A percentile compares a stretch with the other conserved stretches of the same genome.
phyloP scores from a whole-genome alignment of 352 stramenopile species.

The Pythium sp. region DNA sequence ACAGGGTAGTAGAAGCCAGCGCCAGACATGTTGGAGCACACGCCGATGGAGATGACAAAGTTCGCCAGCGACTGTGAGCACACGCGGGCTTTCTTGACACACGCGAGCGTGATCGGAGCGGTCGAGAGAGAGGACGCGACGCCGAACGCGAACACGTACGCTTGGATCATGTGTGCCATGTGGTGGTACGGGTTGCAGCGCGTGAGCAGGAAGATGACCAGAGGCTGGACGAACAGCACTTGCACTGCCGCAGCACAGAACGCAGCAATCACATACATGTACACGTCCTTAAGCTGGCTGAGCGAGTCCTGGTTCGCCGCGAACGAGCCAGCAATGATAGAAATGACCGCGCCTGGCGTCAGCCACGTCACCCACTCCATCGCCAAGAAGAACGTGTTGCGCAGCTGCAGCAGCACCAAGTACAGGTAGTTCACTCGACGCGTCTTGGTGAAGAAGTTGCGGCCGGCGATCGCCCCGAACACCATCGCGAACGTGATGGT shows the following conservation, averaged over 20 bases:
- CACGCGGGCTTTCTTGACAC: conserved; percentile 54
- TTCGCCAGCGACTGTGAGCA: conserved; percentile 74
- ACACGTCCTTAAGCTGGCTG: conserved; percentile 41
- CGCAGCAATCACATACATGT: conserved; percentile 49
- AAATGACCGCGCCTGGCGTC: conserved; percentile 64
- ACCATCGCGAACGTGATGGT: conserved; percentile 75
- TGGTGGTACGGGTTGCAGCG: conserved; percentile 67
- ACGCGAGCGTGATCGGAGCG: conserved; percentile 59
- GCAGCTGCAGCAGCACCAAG: conserved; percentile 56
- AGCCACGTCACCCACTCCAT: conserved; percentile 71
- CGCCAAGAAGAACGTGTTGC: conserved; percentile 69
- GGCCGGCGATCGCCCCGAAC: conserved; percentile 52
- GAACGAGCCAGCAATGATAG: conserved; percentile 60
- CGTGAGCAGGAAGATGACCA: conserved; percentile 63
- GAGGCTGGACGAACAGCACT: conserved; percentile 52
- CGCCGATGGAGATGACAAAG: conserved; percentile 70
- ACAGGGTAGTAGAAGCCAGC: conserved; percentile 65
- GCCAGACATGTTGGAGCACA: conserved; percentile 56
- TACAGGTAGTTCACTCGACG: conserved; percentile 67
- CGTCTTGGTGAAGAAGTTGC: conserved; percentile 59
- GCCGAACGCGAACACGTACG: conserved; percentile 68
- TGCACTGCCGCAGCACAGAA: conserved; percentile 36
- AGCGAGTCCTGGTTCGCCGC: conserved; percentile 43
- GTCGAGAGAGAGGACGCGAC: conserved; percentile 66
- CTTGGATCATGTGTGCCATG: conserved; percentile 61